phyloP scores from a whole-genome alignment of 768 basidiomycete species.

The Cystofilobasidium ferigula region DNA sequence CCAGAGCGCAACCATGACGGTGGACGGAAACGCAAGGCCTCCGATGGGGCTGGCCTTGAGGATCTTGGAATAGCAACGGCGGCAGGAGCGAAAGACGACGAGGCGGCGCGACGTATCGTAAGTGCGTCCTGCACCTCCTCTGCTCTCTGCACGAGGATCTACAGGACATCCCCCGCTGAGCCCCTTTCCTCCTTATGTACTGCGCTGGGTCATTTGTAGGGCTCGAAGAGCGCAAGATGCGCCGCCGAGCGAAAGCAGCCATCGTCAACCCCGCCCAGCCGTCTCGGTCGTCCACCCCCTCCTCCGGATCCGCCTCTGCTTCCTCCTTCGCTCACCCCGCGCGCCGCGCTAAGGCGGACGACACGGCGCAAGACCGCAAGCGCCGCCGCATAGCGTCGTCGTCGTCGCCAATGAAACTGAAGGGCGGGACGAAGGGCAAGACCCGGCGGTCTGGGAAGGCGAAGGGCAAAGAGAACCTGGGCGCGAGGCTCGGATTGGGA shows the following conservation, averaged over 20 bases:
- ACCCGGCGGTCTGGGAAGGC: no score
- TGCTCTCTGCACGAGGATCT: neutral
- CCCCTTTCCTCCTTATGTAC: neutral
- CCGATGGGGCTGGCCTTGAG: neutral
- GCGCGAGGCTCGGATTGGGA: no score
- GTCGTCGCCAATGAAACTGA: no score
- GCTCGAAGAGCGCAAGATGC: neutral
- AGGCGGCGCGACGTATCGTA: neutral
- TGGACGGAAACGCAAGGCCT: neutral
- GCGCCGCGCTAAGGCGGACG: neutral
- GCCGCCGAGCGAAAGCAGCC: neutral
- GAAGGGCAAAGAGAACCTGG: no score
- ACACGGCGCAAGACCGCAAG: no score
- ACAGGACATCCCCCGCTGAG: neutral
- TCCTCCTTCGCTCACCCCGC: neutral
- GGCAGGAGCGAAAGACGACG: neutral
- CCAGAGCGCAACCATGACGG: neutral
- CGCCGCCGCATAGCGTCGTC: no score
- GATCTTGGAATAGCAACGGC: neutral
- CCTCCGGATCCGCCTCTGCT: neutral
- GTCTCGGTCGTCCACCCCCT: neutral
- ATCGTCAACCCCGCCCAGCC: conserved; percentile 1
- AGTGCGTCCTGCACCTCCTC: neutral
- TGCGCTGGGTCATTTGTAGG: no score
- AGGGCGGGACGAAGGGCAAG: no score